Evolutionary conservation across 169 alveolate genomes (phyloP).

Genomic region (Plasmodium gallinaceum): DNA sequence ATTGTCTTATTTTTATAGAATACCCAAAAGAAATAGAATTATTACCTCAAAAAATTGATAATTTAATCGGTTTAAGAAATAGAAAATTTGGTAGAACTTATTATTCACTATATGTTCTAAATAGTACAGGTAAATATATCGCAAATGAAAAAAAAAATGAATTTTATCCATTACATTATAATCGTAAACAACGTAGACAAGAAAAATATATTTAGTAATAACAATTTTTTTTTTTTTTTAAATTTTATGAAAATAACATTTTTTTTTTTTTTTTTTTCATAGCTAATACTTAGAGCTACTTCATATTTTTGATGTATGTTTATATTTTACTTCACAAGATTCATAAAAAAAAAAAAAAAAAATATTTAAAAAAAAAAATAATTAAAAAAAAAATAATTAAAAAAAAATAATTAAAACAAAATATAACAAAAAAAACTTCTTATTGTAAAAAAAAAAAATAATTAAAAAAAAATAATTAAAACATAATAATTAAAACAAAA

Average conservation of each 20-base stretch:
- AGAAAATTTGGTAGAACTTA: conserved; percentile 87
- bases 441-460: too few relatives aligned
- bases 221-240: too few relatives aligned
- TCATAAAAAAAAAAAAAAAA: not conserved
- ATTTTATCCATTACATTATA: conserved; percentile 71
- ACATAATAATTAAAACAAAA: too few relatives aligned
- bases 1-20: conserved; percentile 84
- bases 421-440: too few relatives aligned
- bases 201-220: conserved; percentile 28
- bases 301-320: too few relatives aligned
- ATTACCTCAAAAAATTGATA: conserved; percentile 81
- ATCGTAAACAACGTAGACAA: conserved; percentile 49
- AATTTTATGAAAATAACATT: not conserved
- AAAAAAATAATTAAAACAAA: not conserved
- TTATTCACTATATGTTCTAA: conserved; percentile 81
- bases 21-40: conserved; percentile 84
- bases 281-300: not conserved
- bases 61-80: conserved; percentile 84
- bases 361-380: not conserved
- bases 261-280: too few relatives aligned
- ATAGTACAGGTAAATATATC: conserved; percentile 79
- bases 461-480: too few relatives aligned
- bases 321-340: too few relatives aligned
- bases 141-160: conserved; percentile 48
- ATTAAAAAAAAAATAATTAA: not conserved